Base-by-base conservation (phyloP, 1,139 yeast genomes). In the Candida sp. region DNA sequence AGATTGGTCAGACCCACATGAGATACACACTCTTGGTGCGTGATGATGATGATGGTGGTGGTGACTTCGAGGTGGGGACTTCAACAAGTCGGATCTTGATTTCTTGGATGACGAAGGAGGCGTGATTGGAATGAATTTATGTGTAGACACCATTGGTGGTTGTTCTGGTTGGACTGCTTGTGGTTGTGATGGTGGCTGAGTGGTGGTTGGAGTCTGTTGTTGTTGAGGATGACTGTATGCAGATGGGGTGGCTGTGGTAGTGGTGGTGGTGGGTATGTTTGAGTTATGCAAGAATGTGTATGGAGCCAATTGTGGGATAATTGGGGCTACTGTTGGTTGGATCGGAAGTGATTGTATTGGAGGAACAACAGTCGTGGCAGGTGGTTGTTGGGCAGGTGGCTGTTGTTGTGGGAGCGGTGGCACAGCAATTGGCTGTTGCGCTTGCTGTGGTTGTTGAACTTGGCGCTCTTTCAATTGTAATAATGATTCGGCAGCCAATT, bases 1-100 rank as follows among this genome's bases (percentile, higher is more conserved):
- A 9, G 97, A 90, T 60, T 89, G 96, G 56, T 87, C 90, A 1
- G 96, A 85, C 9, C 93, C 92, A 71, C 99, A 94, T 4, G 98
- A 90, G 32, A 94, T 86, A 67, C 99, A 94, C 52, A 83, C 80
- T 60, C 93, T 77, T 39, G 70, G 65, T 42, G 71, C 69, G 48
- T 67, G 72, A 49, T 59, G 62, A 33, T 56, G 61, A 32, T 55
- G 57, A 8, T 46, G 48, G 31, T 48, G 49, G 23, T 43, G 44
- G 22, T 12, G 44, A 17, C 44, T 31, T 51, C 63, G 67, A 26
- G 77, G 71, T 3, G 80, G 79, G n/a, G 78, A 69, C 56, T 66
- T 70, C 47, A 66, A 51, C 49, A 65, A 54, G 17, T 74, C 78
- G 35, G 65, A 52, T 47, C 72, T 65, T 7, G 71, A 52, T 49